Evolutionary conservation across 306 rosid species (phyloP), one percentile per base, ranked within the genome.

Genomic region (Astragalus membranaceus): DNA sequence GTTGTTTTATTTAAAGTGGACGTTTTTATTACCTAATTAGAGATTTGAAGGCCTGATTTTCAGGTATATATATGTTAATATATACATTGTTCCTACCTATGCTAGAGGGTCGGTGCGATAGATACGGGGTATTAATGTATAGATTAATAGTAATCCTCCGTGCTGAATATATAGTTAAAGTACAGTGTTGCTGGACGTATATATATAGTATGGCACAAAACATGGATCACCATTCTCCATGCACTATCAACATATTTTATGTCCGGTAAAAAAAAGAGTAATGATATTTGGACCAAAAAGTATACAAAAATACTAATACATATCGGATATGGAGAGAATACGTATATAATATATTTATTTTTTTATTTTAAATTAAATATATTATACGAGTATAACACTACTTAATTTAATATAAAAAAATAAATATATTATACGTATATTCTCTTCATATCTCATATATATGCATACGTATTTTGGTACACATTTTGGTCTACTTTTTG

Each of bases 1-100:
- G 69, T 23, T 8, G 37, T 20, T 63, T 44, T 43, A 42, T 44
- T 63, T 12, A 43, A 61, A 43, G 54, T 8, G 5, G 46, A 15
- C 30, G 57, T 30, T 48, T 32, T 7, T 32, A 30, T 47, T 29
- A 64, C 30, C 16, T 41, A 41, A 39, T 26, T 44, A 20, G 35
- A 42, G 37, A 20, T 42, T 42, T 7, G 12, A 20, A 63, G 55
- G 43, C 72, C 74, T 53, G 64, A 37, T 69, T 53, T 69, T 69
- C 39, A 7, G 64, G 63, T 17, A 8, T 2, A n/a, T 20, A 20
- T 20, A 20, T 20, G 23, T 20, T 20, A 20, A 20, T 20, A 20
- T 4, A 8, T 11, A 42, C 64, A 35, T 29, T 46, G 64, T 67
- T 50, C 35, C 33, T 49, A 9, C 35, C 33, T 49, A 9, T 49